Conservation (phyloP, 2,329 filamentous ascomycete species). For the Penicillium sp. region DNA sequence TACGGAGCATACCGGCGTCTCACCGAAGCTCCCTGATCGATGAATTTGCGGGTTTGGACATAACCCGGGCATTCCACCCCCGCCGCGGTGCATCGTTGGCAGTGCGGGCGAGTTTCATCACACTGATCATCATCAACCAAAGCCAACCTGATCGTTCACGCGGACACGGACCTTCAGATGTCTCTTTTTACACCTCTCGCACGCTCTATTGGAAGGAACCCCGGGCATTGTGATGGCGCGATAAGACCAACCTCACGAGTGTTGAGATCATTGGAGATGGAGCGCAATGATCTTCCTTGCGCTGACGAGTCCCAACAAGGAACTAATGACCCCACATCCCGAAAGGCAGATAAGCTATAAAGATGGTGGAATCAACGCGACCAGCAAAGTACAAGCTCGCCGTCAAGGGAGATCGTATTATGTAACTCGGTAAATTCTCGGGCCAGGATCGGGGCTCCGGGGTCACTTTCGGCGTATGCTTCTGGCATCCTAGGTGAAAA, state of each 20-base stretch:
- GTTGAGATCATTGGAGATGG: background rate
- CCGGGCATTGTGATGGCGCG: conserved; percentile 32
- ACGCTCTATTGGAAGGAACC: conserved; percentile 41
- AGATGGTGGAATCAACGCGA: background rate
- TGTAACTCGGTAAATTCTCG: conserved; percentile 12
- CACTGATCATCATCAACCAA: conserved; percentile 27
- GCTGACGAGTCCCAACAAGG: background rate
- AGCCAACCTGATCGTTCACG: background rate
- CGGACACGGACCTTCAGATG: conserved; percentile 35
- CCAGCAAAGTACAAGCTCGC: background rate
- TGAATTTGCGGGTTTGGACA: conserved; percentile 44
- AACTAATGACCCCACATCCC: background rate
- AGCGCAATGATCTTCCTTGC: background rate
- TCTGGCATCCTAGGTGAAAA: background rate
- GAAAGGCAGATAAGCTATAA: background rate
- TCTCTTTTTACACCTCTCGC: conserved; percentile 41
- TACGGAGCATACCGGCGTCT: conserved; percentile 41
- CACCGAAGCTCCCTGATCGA: conserved; percentile 43
- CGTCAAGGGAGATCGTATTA: conserved; percentile 10
- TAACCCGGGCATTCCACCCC: conserved; percentile 44
- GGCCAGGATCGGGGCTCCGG: background rate
- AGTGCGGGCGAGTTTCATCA: conserved; percentile 41
- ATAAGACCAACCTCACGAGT: background rate
- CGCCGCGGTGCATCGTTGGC: conserved; percentile 37
- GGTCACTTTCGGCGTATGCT: background rate